Percentiles rank a stretch among this genome's conserved stretches.
Evolutionary conservation across 176 grass and related monocot species (phyloP).

Genomic region (Saccharum spontaneum): DNA sequence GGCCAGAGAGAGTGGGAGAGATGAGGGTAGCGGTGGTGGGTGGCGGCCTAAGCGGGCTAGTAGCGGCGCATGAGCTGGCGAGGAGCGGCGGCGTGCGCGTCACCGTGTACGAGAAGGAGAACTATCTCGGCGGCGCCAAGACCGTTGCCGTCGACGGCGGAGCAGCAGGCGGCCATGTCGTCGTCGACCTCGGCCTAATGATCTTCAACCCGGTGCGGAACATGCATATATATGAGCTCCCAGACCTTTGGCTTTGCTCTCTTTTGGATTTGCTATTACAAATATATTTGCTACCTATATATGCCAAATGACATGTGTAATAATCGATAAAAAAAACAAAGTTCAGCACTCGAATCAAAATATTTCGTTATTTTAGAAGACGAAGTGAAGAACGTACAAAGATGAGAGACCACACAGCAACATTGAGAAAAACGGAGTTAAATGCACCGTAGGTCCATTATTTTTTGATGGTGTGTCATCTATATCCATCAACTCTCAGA

Average conservation of each 20-base stretch:
- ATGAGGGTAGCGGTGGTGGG: slow-evolving; percentile 81
- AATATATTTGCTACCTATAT: too few relatives aligned
- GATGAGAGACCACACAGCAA: too few relatives aligned
- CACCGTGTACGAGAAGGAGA: slow-evolving; percentile 74
- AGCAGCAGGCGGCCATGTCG: neutral
- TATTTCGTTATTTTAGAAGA: too few relatives aligned
- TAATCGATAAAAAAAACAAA: too few relatives aligned
- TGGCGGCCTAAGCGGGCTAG: slow-evolving; percentile 62
- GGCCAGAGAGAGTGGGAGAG: neutral
- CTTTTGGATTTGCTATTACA: too few relatives aligned
- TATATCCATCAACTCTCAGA: too few relatives aligned
- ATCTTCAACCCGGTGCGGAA: neutral
- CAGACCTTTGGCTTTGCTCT: neutral
- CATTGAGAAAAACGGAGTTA: too few relatives aligned
- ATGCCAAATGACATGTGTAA: too few relatives aligned
- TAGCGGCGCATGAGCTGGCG: slow-evolving; percentile 54
- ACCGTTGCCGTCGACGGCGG: slow-evolving; percentile 31
- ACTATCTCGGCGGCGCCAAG: slow-evolving; percentile 55
- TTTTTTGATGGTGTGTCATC: too few relatives aligned
- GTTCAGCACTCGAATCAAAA: too few relatives aligned
- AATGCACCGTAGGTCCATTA: too few relatives aligned
- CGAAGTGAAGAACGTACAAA: too few relatives aligned
- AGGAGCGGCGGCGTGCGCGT: slow-evolving; percentile 37
- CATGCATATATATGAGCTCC: neutral
- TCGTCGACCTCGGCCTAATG: neutral